Percentiles rank a stretch among this genome's conserved stretches.
Evolutionary conservation across 2,329 filamentous ascomycete species (phyloP).

Genomic region (Macrophomina pseudophaseolina): DNA sequence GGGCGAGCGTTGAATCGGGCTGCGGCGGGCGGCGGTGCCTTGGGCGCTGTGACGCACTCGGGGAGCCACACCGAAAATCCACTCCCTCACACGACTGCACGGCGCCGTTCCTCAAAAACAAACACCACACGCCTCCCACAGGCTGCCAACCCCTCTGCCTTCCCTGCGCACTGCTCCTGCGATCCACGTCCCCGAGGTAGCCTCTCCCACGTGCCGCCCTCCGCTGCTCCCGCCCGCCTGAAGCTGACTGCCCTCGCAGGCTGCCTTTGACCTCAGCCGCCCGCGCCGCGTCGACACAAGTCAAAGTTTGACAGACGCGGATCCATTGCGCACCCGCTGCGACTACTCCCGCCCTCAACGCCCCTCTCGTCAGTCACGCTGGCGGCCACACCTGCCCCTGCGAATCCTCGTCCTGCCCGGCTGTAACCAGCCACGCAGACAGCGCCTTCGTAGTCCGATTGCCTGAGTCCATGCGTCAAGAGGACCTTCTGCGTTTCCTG

Average conservation of each 20-base stretch:
- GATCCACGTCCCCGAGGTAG: constrained; percentile 5
- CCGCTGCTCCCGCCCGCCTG: background rate
- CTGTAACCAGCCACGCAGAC: constrained; percentile 44
- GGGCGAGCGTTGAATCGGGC: background rate
- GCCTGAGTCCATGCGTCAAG: constrained; percentile 80
- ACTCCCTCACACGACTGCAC: constrained; percentile 20
- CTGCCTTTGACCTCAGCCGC: constrained; percentile 5
- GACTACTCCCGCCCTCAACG: background rate
- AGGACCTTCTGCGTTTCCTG: constrained; percentile 89
- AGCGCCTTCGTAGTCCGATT: constrained; percentile 27
- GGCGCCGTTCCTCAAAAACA: background rate
- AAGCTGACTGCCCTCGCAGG: constrained; percentile 20
- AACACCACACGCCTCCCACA: background rate
- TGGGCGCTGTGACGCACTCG: constrained; percentile 14
- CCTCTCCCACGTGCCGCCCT: background rate
- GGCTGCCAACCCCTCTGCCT: background rate
- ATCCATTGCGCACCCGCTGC: constrained; percentile 16
- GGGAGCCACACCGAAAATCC: constrained; percentile 25
- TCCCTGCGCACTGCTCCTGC: background rate
- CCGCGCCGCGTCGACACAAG: constrained; percentile 19
- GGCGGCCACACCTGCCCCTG: constrained; percentile 35
- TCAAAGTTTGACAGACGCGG: constrained; percentile 26
- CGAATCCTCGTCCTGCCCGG: constrained; percentile 39
- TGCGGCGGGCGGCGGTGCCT: background rate
- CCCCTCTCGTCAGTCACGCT: constrained; percentile 37